These are phyloP conservation scores for Friedmanniomyces simplex DNA, from an alignment of 495 filamentous ascomycete genomes.

Conservation along the genomic window DNA sequence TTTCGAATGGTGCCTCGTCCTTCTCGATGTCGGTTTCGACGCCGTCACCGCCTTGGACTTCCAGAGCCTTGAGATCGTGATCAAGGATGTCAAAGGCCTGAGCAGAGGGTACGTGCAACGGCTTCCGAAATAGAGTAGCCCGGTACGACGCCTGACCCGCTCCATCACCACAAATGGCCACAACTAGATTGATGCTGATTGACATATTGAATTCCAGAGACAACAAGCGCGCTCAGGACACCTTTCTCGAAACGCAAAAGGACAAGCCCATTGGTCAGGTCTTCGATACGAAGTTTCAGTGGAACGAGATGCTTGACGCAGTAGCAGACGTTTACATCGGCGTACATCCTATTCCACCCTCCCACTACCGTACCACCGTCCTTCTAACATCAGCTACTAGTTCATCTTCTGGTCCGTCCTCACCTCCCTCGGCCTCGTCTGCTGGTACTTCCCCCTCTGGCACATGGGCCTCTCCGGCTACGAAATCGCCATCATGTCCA, in stretches of 20 bases:
- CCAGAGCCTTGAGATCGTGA: slow-evolving; percentile 73
- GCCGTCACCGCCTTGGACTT: slow-evolving; percentile 95
- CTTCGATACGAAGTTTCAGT: slow-evolving; percentile 62
- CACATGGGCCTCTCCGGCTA: slow-evolving; percentile 99
- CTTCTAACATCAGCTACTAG: slow-evolving; percentile 35
- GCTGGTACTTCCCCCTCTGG: slow-evolving; percentile 99
- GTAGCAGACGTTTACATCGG: slow-evolving; percentile 87
- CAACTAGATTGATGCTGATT: no score
- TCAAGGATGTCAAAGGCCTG: slow-evolving; percentile 79
- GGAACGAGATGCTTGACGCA: slow-evolving; percentile 65
- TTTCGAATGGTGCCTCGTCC: slow-evolving; percentile 92
- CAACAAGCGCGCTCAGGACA: slow-evolving; percentile 54
- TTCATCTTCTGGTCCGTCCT: slow-evolving; percentile 94
- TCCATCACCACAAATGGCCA: neutral
- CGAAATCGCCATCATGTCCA: slow-evolving; percentile 76
- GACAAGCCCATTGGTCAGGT: slow-evolving; percentile 60
- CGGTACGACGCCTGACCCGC: slow-evolving; percentile 27
- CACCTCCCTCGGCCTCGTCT: slow-evolving; percentile 73
- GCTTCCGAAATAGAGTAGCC: slow-evolving; percentile 70
- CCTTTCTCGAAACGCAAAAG: slow-evolving; percentile 85
- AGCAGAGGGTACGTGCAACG: slow-evolving; percentile 99
- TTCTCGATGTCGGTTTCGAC: slow-evolving; percentile 95
- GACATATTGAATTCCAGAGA: slow-evolving; percentile 33
- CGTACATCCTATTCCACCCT: slow-evolving; percentile 40
- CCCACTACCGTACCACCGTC: slow-evolving; percentile 3